Base-by-base conservation (phyloP, 768 basidiomycete genomes). In the Panaeolus papilionaceus region DNA sequence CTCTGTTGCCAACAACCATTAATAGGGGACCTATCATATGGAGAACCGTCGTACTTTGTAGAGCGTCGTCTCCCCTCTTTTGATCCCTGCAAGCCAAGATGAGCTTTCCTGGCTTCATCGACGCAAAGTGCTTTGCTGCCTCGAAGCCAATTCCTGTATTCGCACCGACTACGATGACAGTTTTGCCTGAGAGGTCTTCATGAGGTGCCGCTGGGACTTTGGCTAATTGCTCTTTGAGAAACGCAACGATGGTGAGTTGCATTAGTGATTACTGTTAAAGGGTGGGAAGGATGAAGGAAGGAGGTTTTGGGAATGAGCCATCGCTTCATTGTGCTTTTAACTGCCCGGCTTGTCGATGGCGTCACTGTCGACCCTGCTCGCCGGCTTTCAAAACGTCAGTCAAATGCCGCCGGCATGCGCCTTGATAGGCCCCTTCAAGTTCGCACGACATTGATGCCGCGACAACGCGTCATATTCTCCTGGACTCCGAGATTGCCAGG, bases 141-240 rank as follows among this genome's bases (percentile, higher is more conserved):
- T 85, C 84, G 39, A 83, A 78, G 0, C 85, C 85, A 2, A 86
- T 69, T 1, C 85, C 88, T 28, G 79, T 78, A 68, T 89, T 89
- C 3, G 86, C 83, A 8, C 81, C 81, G 20, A 81, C 77, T 38
- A 89, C 79, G 20, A 88, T 66, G 20, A 87, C 78, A 4, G 83
- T 84, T 71, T 83, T 85, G 7, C 82, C 83, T 10, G 73, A 71
- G 23, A 88, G 75, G 67, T 84, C 80, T 0, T 71, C 76, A 2
- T 71, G 69, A 20, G 76, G 75, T 2, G 82, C 77, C 4, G 77
- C 75, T 8, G 78, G 77, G 11, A 77, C 65, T 1, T 26, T 45
- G 20, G 26, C 23, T 28, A 26, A 45, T 16, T 64, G 63, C 16
- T 33, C 42, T 11, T 42, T 40, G 9, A 64, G 40, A 8, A 64